Evolutionary conservation across 1,284 basidiomycete species (phyloP).

Genomic region (Hortiboletus rubellus): DNA sequence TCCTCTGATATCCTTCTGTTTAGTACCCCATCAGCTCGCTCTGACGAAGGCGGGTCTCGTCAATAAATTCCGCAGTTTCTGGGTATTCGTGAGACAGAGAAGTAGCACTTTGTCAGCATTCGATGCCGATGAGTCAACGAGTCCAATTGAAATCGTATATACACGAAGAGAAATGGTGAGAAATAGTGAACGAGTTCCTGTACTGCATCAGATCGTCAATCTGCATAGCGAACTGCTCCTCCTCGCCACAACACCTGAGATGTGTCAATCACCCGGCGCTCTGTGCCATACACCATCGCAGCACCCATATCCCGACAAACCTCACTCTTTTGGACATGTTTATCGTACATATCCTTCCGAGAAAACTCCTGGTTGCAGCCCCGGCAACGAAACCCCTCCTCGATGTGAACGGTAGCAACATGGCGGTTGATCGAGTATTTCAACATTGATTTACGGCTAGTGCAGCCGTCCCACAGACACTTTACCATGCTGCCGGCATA

Average conservation of each 20-base stretch:
- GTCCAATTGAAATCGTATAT: not conserved
- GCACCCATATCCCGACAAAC: not conserved
- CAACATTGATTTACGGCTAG: conserved; percentile 1
- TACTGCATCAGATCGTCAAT: not conserved
- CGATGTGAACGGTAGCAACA: conserved; percentile 14
- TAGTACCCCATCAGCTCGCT: not conserved
- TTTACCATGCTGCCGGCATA: not conserved
- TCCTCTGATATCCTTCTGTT: not conserved
- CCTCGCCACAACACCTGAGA: not conserved
- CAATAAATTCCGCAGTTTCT: too few species aligned
- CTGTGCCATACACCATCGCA: conserved; percentile 6
- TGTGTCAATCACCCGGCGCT: not conserved
- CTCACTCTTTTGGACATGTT: conserved; percentile 1
- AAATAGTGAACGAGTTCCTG: too few species aligned
- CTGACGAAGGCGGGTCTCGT: too few species aligned
- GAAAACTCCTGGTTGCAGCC: conserved; percentile 7
- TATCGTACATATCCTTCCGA: conserved; percentile 15
- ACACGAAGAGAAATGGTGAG: not conserved
- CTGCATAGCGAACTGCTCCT: not conserved
- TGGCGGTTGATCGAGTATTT: conserved; percentile 13
- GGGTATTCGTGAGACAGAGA: not conserved
- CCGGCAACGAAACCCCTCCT: conserved; percentile 14
- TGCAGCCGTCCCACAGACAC: conserved; percentile 18
- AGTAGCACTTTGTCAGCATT: not conserved
- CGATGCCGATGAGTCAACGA: too few species aligned